These are phyloP conservation scores for Ophiosphaerella narmari DNA, from an alignment of 2,329 filamentous ascomycete species.

Conservation along the genomic window DNA sequence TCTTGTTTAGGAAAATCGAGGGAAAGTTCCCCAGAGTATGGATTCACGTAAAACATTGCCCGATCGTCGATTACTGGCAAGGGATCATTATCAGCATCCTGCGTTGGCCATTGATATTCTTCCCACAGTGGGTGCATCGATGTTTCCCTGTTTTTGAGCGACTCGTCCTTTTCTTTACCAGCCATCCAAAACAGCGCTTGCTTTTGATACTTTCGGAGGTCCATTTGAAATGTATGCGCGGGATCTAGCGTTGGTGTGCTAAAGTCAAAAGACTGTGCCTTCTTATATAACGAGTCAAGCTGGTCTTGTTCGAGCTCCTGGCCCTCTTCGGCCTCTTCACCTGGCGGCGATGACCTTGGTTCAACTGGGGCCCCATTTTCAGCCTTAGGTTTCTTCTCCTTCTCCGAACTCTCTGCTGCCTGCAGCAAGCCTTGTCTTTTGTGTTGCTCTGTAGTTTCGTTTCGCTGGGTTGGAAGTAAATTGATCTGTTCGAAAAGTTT, in stretches of 20 bases:
- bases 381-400: constrained; percentile 48
- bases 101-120: constrained; percentile 85
- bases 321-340: constrained; percentile 76
- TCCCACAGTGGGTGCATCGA: constrained; percentile 99
- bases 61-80: constrained; percentile 69
- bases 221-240: constrained; percentile 78
- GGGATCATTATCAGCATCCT: constrained; percentile 83
- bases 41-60: constrained; percentile 88
- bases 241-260: constrained; percentile 86
- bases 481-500: constrained; percentile 89
- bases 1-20: constrained; percentile 91
- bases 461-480: constrained; percentile 74
- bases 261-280: constrained; percentile 97
- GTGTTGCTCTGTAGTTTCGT: constrained; percentile 73
- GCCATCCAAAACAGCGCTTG: constrained; percentile 98
- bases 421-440: constrained; percentile 83
- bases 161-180: constrained; percentile 82
- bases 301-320: constrained; percentile 94
- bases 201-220: constrained; percentile 88
- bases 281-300: constrained; percentile 89
- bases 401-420: constrained; percentile 85
- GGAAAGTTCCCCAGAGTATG: constrained; percentile 92
- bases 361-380: constrained; percentile 58
- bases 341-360: constrained; percentile 59
- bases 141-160: constrained; percentile 66